A percentile compares a stretch with the other conserved stretches of the same genome.
These are phyloP conservation scores for Fomitiporia mediterranea DNA, from an alignment of 1,284 basidiomycete genomes.

Conservation along the genomic window DNA sequence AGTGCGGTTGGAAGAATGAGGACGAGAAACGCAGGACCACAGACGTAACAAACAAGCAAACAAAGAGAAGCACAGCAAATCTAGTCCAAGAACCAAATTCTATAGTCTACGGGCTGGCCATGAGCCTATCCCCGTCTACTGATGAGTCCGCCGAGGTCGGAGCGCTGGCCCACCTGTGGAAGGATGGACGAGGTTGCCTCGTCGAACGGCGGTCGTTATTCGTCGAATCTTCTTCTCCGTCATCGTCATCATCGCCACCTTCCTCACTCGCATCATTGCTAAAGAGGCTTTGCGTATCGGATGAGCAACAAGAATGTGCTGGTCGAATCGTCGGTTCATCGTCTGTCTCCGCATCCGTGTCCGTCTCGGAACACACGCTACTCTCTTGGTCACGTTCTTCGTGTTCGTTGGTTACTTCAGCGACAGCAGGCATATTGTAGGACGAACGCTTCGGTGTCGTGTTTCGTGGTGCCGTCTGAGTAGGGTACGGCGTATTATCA, in stretches of 20 bases:
- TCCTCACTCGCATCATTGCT: slow-evolving; percentile 27
- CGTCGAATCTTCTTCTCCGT: slow-evolving; percentile 1
- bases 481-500: slow-evolving; percentile 7
- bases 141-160: slow-evolving; percentile 10
- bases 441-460: slow-evolving; percentile 7
- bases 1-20: not conserved
- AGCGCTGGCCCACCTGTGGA: slow-evolving; percentile 9
- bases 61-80: not conserved
- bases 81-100: not conserved
- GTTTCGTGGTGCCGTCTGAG: slow-evolving; percentile 11
- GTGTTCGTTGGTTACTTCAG: slow-evolving; percentile 17
- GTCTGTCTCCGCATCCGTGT: slow-evolving; percentile 44
- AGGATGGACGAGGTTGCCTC: not conserved
- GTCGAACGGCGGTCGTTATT: not conserved
- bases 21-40: not conserved
- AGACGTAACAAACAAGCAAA: not conserved
- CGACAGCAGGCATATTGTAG: not conserved
- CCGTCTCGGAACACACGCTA: slow-evolving; percentile 35
- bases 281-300: slow-evolving; percentile 35
- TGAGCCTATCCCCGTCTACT: slow-evolving; percentile 9
- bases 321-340: slow-evolving; percentile 74
- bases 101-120: slow-evolving; percentile 17
- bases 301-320: slow-evolving; percentile 33
- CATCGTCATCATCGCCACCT: slow-evolving; percentile 13
- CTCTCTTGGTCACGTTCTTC: slow-evolving; percentile 28